Conservation (phyloP, 306 rosid genomes). For the Oemleria cerasiformis region DNA sequence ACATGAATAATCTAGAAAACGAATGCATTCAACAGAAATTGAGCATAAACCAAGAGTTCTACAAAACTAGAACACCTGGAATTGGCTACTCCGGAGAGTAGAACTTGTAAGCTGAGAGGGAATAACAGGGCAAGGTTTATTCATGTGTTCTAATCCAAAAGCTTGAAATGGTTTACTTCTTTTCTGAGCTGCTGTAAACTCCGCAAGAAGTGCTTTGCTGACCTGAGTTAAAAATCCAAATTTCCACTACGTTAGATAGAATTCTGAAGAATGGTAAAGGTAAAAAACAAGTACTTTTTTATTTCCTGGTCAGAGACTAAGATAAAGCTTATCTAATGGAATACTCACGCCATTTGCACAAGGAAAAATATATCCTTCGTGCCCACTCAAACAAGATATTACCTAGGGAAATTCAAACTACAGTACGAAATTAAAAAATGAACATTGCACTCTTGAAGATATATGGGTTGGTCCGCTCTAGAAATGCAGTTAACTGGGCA, state of each 20-base stretch:
- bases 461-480: background rate
- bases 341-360: background rate
- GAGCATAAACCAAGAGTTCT: background rate
- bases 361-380: background rate
- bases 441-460: background rate
- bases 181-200: conserved; percentile 53
- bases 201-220: conserved; percentile 86
- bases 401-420: background rate
- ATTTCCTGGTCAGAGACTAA: background rate
- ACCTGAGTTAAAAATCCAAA: conserved; percentile 48
- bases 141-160: conserved; percentile 90
- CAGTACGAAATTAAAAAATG: background rate
- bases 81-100: conserved; percentile 53
- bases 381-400: background rate
- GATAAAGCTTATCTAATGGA: background rate
- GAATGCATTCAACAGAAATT: background rate
- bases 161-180: conserved; percentile 66
- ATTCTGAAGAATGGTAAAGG: background rate
- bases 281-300: background rate
- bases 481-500: background rate
- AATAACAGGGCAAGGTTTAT: conserved; percentile 56
- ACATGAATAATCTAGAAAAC: background rate
- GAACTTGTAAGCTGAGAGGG: conserved; percentile 65
- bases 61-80: conserved; percentile 59
- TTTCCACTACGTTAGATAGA: conserved; percentile 9